Percentiles rank a stretch among this genome's conserved stretches.
Conservation (phyloP, 129 eudicot genomes). For the Chrysanthemum lavandulifolium region DNA sequence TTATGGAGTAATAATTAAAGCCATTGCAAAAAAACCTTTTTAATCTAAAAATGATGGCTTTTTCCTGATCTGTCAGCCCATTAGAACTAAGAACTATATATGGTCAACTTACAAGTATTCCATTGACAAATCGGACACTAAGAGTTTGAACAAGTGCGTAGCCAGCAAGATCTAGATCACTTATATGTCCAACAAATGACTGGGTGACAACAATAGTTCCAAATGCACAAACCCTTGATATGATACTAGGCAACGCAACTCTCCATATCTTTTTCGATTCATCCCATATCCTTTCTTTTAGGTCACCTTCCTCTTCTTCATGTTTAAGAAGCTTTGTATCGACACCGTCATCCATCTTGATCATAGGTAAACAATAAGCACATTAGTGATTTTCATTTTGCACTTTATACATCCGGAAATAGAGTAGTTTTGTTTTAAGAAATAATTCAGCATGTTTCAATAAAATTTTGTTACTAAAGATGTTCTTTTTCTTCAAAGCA, state of each 20-base stretch:
- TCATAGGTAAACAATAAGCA: background rate
- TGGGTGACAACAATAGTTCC: slow-evolving; percentile 61
- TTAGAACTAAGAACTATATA: too few species aligned
- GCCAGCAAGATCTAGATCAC: slow-evolving; percentile 61
- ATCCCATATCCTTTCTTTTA: slow-evolving; percentile 43
- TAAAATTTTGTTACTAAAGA: too few species aligned
- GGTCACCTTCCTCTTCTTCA: slow-evolving; percentile 27
- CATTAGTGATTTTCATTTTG: background rate
- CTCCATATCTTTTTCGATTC: slow-evolving; percentile 66
- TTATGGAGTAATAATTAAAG: background rate
- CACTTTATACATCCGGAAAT: background rate
- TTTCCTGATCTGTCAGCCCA: too few species aligned
- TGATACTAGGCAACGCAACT: slow-evolving; percentile 59
- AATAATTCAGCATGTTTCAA: too few species aligned
- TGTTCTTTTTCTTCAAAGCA: too few species aligned
- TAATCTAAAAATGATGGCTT: too few species aligned
- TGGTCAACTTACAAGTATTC: slow-evolving; percentile 53
- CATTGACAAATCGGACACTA: slow-evolving; percentile 55
- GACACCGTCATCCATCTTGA: slow-evolving; percentile 31
- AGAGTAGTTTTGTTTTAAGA: too few species aligned
- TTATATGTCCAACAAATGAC: slow-evolving; percentile 63
- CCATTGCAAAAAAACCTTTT: background rate
- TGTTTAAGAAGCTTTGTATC: slow-evolving; percentile 40
- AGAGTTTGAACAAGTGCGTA: slow-evolving; percentile 75
- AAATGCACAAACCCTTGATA: slow-evolving; percentile 52